Evolutionary conservation across 1,139 yeast genomes (phyloP).

Genomic region (Neolecta irregularis): DNA sequence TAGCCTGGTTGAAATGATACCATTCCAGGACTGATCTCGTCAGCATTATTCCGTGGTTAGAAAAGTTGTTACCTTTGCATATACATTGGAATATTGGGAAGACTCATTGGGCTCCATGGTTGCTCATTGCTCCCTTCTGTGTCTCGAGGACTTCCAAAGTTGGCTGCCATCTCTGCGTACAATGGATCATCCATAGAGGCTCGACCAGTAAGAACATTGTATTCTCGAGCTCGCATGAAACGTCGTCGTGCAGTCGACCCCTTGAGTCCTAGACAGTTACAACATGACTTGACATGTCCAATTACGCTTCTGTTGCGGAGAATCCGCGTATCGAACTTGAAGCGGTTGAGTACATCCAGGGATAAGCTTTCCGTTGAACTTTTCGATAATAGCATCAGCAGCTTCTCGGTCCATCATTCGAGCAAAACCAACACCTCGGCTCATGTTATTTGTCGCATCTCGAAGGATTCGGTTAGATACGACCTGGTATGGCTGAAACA

Average conservation of each 20-base stretch:
- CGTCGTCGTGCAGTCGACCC: conserved; percentile 17
- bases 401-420: conserved; percentile 15
- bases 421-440: conserved; percentile 19
- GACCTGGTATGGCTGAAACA: conserved; percentile 15
- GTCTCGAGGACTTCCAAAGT: no score
- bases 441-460: conserved; percentile 15
- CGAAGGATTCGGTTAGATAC: conserved; percentile 17
- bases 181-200: conserved; percentile 13
- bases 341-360: conserved; percentile 16
- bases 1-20: no score
- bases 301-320: conserved; percentile 14
- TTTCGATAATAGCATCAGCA: conserved; percentile 16
- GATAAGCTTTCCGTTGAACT: conserved; percentile 16
- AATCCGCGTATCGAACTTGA: conserved; percentile 19
- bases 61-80: no score
- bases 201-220: conserved; percentile 15
- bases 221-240: conserved; percentile 19
- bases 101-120: no score
- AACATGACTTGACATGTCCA: conserved; percentile 1
- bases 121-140: no score
- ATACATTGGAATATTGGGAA: no score
- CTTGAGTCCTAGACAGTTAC: conserved; percentile 14
- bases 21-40: no score
- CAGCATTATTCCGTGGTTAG: no score
- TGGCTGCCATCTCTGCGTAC: no score